phyloP scores from a whole-genome alignment of 2,329 filamentous ascomycete species.

The Grosmannia serpens region DNA sequence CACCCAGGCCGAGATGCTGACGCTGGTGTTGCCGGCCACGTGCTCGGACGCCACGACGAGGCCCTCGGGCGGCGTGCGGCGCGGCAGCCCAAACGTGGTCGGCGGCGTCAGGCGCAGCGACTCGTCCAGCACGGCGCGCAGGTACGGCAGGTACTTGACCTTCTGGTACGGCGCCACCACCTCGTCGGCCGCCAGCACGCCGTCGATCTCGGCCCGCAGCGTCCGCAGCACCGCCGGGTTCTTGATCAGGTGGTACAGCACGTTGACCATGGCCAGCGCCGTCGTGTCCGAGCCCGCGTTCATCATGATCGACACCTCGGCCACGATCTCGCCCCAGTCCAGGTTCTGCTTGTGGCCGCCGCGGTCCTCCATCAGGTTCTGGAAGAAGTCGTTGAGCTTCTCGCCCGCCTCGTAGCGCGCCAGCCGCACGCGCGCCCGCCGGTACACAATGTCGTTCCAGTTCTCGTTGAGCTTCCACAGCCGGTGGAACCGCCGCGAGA shows the following conservation, averaged over 20 bases:
- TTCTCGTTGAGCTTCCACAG: constrained; percentile 27
- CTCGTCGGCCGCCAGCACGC: background rate
- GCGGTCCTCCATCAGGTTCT: constrained; percentile 38
- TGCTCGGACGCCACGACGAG: constrained; percentile 8
- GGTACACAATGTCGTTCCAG: constrained; percentile 35
- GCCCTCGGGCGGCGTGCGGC: background rate
- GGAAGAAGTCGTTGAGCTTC: constrained; percentile 47
- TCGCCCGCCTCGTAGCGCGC: constrained; percentile 37
- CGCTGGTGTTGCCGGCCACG: constrained; percentile 20
- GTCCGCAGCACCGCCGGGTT: background rate
- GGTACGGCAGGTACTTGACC: constrained; percentile 27
- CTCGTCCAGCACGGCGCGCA: constrained; percentile 38
- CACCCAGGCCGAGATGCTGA: constrained; percentile 25
- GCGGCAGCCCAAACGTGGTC: constrained; percentile 14
- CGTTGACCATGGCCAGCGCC: constrained; percentile 12
- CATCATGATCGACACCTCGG: constrained; percentile 29
- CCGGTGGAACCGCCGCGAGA: constrained; percentile 29
- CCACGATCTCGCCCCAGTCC: constrained; percentile 46
- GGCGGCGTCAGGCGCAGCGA: constrained; percentile 28
- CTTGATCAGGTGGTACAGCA: constrained; percentile 14
- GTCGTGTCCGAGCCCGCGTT: constrained; percentile 17
- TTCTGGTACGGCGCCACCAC: constrained; percentile 7
- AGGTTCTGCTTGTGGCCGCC: constrained; percentile 28
- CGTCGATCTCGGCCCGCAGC: constrained; percentile 4
- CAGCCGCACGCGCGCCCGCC: constrained; percentile 30